These are phyloP conservation scores for Penicillium paradoxum DNA, from an alignment of 495 filamentous ascomycete species.

Conservation along the genomic window DNA sequence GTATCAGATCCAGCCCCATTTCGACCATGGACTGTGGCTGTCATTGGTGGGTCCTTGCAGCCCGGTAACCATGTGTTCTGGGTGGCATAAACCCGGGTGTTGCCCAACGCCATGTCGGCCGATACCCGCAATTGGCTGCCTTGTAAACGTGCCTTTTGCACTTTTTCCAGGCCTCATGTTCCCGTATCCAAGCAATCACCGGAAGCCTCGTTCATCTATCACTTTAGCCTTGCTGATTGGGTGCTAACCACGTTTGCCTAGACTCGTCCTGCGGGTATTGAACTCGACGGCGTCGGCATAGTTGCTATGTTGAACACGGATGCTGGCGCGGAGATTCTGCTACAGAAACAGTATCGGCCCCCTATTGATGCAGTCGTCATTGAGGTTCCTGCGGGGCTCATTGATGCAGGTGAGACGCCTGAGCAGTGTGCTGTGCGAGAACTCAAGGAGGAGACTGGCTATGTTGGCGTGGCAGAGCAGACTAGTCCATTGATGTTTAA, in stretches of 20 bases:
- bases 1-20: background rate
- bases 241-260: constrained; percentile 12
- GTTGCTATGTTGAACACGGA: constrained; percentile 77
- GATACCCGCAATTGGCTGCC: background rate
- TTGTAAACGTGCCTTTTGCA: background rate
- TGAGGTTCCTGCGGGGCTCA: constrained; percentile 80
- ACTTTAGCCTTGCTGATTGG: background rate
- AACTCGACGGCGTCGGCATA: constrained; percentile 87
- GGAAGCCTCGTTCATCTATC: background rate
- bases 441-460: constrained; percentile 91
- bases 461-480: constrained; percentile 60
- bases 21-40: no score
- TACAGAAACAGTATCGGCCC: constrained; percentile 86
- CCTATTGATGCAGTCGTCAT: constrained; percentile 73
- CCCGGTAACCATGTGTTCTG: no score
- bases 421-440: constrained; percentile 81
- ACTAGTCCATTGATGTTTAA: constrained; percentile 28
- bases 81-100: background rate
- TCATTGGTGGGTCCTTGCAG: background rate
- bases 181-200: background rate
- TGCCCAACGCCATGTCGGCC: background rate
- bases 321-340: constrained; percentile 65
- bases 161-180: background rate
- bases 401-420: constrained; percentile 75
- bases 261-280: constrained; percentile 62